Evolutionary conservation across 805 yeast species (phyloP).

Genomic region (Sporopachydermia lactativora): DNA sequence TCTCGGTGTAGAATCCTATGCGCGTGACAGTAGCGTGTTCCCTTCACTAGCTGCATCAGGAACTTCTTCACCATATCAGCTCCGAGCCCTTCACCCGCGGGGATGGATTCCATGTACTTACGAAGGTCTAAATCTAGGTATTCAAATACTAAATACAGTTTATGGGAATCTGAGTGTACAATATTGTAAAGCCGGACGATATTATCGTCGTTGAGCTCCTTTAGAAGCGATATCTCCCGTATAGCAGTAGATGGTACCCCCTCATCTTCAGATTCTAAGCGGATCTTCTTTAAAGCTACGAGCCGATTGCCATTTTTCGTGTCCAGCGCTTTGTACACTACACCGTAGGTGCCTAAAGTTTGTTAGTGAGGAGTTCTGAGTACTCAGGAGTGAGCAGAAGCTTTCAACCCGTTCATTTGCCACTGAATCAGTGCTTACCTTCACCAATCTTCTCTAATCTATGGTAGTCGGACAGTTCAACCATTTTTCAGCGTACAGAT

Average conservation of each 20-base stretch:
- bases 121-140: conserved; percentile 88
- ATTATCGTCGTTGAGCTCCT: conserved; percentile 87
- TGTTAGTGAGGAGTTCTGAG: too few species aligned
- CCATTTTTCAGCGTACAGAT: too few species aligned
- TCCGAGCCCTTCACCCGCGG: conserved; percentile 82
- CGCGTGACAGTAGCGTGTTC: conserved; percentile 86
- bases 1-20: conserved; percentile 93
- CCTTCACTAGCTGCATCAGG: conserved; percentile 83
- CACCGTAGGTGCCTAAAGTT: conserved; percentile 82
- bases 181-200: conserved; percentile 86
- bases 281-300: conserved; percentile 90
- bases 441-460: conserved; percentile 95
- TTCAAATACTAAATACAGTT: conserved; percentile 86
- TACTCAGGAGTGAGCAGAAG: too few species aligned
- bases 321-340: conserved; percentile 92
- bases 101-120: conserved; percentile 92
- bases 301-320: conserved; percentile 80
- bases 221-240: conserved; percentile 85
- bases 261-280: conserved; percentile 92
- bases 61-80: conserved; percentile 84
- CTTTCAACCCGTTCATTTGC: conserved; percentile 3
- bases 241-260: conserved; percentile 99
- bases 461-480: conserved; percentile 82
- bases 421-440: conserved; percentile 32
- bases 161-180: conserved; percentile 88